Conservation (phyloP, 495 filamentous ascomycete genomes). For the Penicillium steckii region DNA sequence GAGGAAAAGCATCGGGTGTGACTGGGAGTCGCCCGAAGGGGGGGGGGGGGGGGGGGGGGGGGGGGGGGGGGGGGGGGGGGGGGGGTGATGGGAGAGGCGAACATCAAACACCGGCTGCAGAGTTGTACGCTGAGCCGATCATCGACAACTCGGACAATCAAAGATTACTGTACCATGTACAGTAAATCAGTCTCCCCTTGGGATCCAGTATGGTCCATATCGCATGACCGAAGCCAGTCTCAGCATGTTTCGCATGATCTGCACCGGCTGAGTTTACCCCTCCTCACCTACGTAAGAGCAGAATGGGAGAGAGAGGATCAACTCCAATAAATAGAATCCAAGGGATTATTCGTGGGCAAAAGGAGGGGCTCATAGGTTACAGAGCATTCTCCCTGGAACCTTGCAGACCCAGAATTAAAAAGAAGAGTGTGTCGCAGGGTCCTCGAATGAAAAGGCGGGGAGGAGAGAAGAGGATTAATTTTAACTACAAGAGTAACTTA, state of each 20-base stretch:
- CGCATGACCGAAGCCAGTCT: conserved; percentile 24
- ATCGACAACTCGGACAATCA: neutral
- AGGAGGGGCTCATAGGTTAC: conserved; percentile 1
- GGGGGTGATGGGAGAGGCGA: no score
- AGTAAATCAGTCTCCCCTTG: neutral
- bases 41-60: conserved; percentile 1
- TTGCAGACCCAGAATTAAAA: no score
- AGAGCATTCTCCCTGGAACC: conserved; percentile 11
- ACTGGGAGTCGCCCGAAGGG: neutral
- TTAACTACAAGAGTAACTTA: no score
- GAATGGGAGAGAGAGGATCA: conserved; percentile 11
- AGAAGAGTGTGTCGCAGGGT: conserved; percentile 8
- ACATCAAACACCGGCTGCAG: neutral
- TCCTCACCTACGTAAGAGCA: conserved; percentile 27
- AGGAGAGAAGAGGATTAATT: neutral
- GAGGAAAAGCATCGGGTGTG: neutral
- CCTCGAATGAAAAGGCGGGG: conserved; percentile 5
- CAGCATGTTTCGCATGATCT: conserved; percentile 30
- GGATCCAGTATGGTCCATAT: conserved; percentile 1
- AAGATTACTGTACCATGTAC: neutral
- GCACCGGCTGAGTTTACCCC: conserved; percentile 28
- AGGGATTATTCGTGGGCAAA: neutral
- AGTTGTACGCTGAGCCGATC: neutral
- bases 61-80: neutral
- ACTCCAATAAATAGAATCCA: conserved; percentile 13